A percentile compares a stretch with the other conserved stretches of the same genome.
These are phyloP conservation scores for Monascus purpureus DNA, from an alignment of 495 filamentous ascomycete species.

Conservation along the genomic window DNA sequence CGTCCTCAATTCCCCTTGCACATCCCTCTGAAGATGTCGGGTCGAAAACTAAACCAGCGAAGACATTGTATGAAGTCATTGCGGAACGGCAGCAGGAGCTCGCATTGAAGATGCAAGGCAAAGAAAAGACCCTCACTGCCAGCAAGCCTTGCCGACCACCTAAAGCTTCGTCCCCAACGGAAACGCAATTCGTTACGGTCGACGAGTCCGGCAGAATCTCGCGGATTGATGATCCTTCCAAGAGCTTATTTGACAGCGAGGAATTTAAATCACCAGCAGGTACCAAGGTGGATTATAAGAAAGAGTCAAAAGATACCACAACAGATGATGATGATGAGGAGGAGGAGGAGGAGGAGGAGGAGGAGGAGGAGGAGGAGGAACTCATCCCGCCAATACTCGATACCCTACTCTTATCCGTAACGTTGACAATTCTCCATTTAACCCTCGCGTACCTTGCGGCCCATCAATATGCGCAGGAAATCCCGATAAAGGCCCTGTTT, in stretches of 20 bases:
- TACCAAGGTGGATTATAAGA: no score
- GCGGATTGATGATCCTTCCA: constrained; percentile 11
- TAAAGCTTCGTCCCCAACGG: constrained; percentile 4
- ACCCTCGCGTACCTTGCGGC: constrained; percentile 84
- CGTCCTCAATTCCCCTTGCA: constrained; percentile 21
- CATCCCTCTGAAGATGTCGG: constrained; percentile 17
- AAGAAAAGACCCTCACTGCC: not conserved
- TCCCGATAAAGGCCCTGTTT: constrained; percentile 43
- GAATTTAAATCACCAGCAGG: no score
- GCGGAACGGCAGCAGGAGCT: constrained; percentile 32
- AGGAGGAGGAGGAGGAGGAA: constrained; percentile 9
- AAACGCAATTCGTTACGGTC: constrained; percentile 25
- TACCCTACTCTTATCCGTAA: constrained; percentile 40
- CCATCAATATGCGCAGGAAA: constrained; percentile 69
- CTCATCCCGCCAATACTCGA: constrained; percentile 29
- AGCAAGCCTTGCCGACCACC: no score
- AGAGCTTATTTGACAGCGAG: no score
- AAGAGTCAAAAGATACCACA: no score
- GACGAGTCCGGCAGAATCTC: constrained; percentile 22
- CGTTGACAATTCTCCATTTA: constrained; percentile 69
- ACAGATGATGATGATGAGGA: constrained; percentile 1
- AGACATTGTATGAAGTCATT: constrained; percentile 37
- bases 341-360: constrained; percentile 2
- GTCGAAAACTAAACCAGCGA: constrained; percentile 15
- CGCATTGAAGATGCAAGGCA: constrained; percentile 2